These are phyloP conservation scores for Aureobasidium pullulans DNA, from an alignment of 2,329 filamentous ascomycete genomes.

Conservation along the genomic window DNA sequence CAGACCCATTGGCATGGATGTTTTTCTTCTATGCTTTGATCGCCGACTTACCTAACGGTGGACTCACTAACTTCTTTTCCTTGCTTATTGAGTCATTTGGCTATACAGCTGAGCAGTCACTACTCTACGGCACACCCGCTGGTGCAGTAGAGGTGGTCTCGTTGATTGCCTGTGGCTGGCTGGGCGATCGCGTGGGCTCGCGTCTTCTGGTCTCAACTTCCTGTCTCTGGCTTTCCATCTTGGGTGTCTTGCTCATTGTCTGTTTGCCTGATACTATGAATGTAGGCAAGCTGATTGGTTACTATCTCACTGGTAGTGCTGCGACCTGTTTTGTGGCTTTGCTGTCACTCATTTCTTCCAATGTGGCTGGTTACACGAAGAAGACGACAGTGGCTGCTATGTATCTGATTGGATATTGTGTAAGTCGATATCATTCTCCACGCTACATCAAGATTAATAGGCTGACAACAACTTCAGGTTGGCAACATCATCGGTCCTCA, in stretches of 20 bases:
- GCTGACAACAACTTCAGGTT: slow-evolving; percentile 19
- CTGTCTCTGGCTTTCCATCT: slow-evolving; percentile 45
- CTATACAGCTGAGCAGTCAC: slow-evolving; percentile 53
- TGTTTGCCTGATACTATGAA: slow-evolving; percentile 51
- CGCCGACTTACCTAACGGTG: slow-evolving; percentile 51
- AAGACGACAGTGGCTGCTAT: slow-evolving; percentile 52
- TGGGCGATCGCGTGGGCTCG: slow-evolving; percentile 50
- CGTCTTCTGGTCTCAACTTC: slow-evolving; percentile 50
- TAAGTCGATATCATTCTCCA: background rate
- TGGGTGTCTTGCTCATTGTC: slow-evolving; percentile 57
- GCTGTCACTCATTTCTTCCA: slow-evolving; percentile 55
- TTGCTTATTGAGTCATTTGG: slow-evolving; percentile 57
- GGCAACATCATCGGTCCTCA: slow-evolving; percentile 32
- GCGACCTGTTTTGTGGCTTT: slow-evolving; percentile 58
- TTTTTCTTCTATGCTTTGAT: slow-evolving; percentile 52
- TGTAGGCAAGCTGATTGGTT: slow-evolving; percentile 54
- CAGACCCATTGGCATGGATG: slow-evolving; percentile 53
- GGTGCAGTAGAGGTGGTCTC: slow-evolving; percentile 58
- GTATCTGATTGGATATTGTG: slow-evolving; percentile 46
- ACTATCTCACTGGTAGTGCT: slow-evolving; percentile 56
- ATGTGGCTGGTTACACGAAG: slow-evolving; percentile 53
- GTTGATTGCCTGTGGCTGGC: slow-evolving; percentile 47
- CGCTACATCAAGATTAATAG: too few relatives aligned
- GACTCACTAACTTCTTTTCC: slow-evolving; percentile 54
- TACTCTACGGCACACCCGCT: slow-evolving; percentile 58